A percentile compares a stretch with the other conserved stretches of the same genome.
Evolutionary conservation across 306 rosid species (phyloP).

Genomic region (Glycine tomentella): DNA sequence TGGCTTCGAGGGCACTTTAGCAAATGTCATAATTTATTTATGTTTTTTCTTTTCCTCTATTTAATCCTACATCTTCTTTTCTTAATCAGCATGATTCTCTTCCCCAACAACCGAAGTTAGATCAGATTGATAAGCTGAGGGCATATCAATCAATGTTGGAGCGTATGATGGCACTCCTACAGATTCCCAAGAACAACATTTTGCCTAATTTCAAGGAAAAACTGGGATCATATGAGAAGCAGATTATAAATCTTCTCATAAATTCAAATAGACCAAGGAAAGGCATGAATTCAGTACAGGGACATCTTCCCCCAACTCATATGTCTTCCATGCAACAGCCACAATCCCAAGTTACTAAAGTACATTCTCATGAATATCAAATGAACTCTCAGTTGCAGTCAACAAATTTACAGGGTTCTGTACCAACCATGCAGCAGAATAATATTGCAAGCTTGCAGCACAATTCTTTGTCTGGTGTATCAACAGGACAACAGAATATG

Average conservation of each 20-base stretch:
- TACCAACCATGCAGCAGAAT: constrained; percentile 65
- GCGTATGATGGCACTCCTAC: constrained; percentile 57
- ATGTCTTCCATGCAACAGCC: constrained; percentile 67
- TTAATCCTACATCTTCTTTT: constrained; percentile 34
- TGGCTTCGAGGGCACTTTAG: neutral
- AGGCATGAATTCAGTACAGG: constrained; percentile 60
- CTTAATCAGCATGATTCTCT: constrained; percentile 66
- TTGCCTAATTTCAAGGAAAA: constrained; percentile 56
- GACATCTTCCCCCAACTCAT: constrained; percentile 70
- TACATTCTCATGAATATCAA: constrained; percentile 77
- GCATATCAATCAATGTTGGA: constrained; percentile 63
- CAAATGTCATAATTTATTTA: constrained; percentile 35
- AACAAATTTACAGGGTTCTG: constrained; percentile 64
- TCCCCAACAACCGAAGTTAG: constrained; percentile 68
- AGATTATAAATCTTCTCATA: constrained; percentile 54
- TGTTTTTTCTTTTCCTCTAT: constrained; percentile 12
- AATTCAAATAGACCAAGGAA: constrained; percentile 62
- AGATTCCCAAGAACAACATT: constrained; percentile 58
- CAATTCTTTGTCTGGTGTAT: constrained; percentile 66
- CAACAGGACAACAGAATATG: constrained; percentile 69
- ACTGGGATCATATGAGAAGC: constrained; percentile 64
- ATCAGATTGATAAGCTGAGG: constrained; percentile 68
- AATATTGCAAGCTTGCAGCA: constrained; percentile 68
- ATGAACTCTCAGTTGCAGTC: constrained; percentile 75
- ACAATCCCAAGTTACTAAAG: constrained; percentile 64